Percentiles rank a stretch among this genome's conserved stretches.
Conservation (phyloP, 352 stramenopile species). For the Blastocystis sp. region DNA sequence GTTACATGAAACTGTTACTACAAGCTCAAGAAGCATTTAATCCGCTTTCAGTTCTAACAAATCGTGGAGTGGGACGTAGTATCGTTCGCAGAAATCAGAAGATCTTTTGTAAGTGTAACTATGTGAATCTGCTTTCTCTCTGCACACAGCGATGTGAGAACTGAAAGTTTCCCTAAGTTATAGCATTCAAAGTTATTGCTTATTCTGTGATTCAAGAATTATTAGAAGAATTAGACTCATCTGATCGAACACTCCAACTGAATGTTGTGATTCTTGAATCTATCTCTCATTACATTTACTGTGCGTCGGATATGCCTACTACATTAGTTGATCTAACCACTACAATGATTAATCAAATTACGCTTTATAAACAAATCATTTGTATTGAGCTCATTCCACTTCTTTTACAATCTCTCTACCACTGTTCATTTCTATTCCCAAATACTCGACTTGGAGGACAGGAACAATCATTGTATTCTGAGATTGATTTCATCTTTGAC, state of each 20-base stretch:
- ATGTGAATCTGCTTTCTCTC: slow-evolving; percentile 27
- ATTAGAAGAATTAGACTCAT: slow-evolving; percentile 13
- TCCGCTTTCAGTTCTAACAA: slow-evolving; percentile 26
- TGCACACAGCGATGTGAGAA: background rate
- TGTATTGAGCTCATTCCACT: slow-evolving; percentile 4
- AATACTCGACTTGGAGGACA: background rate
- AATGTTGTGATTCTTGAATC: slow-evolving; percentile 11
- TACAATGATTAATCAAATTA: slow-evolving; percentile 10
- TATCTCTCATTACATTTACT: slow-evolving; percentile 19
- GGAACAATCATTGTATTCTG: background rate
- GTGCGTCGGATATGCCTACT: slow-evolving; percentile 19
- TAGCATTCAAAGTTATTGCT: slow-evolving; percentile 28
- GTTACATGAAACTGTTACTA: slow-evolving; percentile 17
- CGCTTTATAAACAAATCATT: background rate
- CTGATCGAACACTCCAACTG: background rate
- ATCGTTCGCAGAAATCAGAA: background rate
- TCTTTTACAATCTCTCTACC: background rate
- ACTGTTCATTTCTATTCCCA: background rate
- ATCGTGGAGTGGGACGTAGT: background rate
- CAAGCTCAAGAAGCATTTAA: slow-evolving; percentile 1
- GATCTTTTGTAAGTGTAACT: slow-evolving; percentile 15
- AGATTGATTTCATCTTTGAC: slow-evolving; percentile 41
- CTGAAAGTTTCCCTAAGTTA: background rate
- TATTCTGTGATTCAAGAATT: slow-evolving; percentile 28
- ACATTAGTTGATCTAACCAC: slow-evolving; percentile 39